phyloP scores from a whole-genome alignment of 129 eudicot genomes.

The Helichrysum umbraculigerum region DNA sequence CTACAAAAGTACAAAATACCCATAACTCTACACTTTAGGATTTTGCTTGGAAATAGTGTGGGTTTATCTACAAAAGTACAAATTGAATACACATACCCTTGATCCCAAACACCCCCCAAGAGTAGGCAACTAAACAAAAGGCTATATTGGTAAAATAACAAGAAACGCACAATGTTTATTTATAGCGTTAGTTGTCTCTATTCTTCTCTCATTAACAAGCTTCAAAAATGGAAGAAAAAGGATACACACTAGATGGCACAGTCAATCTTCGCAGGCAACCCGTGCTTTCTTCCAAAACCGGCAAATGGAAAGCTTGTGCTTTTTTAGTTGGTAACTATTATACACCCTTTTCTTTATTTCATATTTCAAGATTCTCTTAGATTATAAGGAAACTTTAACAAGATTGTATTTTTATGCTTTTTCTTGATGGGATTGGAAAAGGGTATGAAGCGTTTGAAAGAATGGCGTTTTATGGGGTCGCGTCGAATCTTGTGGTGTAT shows the following conservation, averaged over 20 bases:
- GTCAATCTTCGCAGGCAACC: constrained; percentile 88
- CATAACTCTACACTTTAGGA: constrained; percentile 3
- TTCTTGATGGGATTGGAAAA: constrained; percentile 18
- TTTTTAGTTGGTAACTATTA: constrained; percentile 68
- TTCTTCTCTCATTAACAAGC: constrained; percentile 19
- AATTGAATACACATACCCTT: neutral
- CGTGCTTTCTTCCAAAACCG: constrained; percentile 69
- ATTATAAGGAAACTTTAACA: neutral
- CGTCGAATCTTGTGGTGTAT: constrained; percentile 89
- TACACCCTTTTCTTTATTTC: constrained; percentile 29
- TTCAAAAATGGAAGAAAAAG: constrained; percentile 58
- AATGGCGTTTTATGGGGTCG: constrained; percentile 97
- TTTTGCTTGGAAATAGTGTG: constrained; percentile 9
- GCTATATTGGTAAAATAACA: constrained; percentile 32
- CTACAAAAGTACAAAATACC: neutral
- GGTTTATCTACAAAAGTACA: constrained; percentile 8
- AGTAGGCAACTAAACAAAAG: constrained; percentile 1
- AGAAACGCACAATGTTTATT: constrained; percentile 30
- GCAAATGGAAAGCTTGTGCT: constrained; percentile 98
- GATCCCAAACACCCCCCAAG: constrained; percentile 9
- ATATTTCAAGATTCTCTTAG: constrained; percentile 28
- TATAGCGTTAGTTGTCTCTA: constrained; percentile 31
- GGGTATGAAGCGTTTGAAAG: constrained; percentile 96
- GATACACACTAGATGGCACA: constrained; percentile 90
- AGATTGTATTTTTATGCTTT: neutral